Base-by-base conservation (phyloP, 1,284 basidiomycete species). In the Marasmius tenuissimus region DNA sequence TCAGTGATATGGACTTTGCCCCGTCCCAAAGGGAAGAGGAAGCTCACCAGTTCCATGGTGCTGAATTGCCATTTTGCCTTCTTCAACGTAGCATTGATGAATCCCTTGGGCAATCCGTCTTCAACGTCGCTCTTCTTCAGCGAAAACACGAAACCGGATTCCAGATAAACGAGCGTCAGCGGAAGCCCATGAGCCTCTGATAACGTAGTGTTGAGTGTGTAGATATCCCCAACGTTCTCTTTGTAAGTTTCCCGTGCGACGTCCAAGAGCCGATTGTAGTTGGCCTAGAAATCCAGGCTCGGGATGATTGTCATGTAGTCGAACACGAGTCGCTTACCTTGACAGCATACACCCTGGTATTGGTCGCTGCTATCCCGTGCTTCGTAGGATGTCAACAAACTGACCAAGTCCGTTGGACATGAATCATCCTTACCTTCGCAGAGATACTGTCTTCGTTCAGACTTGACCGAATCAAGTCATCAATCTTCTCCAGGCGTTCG, bases 241-340 rank as follows among this genome's bases (percentile, higher is more conserved):
- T 91, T 92, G 77, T 91, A 94, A 0, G 96, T 96, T 70, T 94
- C 91, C 8, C 96, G 85, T 0, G 96, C 96, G 3, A 98, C 92
- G 66, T 98, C 96, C 11, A 98, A 86, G 10, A 97, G 81, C 20
- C 86, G 85, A 66, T 94, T 92, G 67, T 82, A 85, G 63, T 92
- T 90, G 1, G 92, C 89, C 86, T 90, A 49, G n/a, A 55, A 45
- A 18, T 58, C 45, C 18, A 33, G 49, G 11, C 35, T 56, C 57
- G 45, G 11, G 11, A 48, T 49, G 27, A 22, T 53, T 39, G 59
- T 18, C 52, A 45, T 45, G 52, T 34, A 45, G 52, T 3, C 38
- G 27, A 34, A 53, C 14, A 8, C 18, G 12, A 42, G 35, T 18
- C 1, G 35, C 60, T 16, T 60, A 87, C 89, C 73, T 87, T 91